These are phyloP conservation scores for Chlamydomonas schloesseri DNA, from an alignment of 139 green algal species.

Conservation along the genomic window DNA sequence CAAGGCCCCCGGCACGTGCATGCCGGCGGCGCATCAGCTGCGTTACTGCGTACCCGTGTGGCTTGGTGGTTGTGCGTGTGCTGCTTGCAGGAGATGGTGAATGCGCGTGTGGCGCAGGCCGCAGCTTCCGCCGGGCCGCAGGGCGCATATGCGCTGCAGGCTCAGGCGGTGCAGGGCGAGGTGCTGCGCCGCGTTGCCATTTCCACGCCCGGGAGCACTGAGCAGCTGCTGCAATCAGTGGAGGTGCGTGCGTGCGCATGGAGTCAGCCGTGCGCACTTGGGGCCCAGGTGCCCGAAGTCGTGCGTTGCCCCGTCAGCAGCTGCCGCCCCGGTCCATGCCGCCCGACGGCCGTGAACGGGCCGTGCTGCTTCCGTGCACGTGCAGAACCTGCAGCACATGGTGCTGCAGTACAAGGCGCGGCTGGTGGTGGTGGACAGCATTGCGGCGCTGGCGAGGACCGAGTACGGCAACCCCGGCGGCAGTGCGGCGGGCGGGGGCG, in stretches of 20 bases:
- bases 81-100: not conserved
- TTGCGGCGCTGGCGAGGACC: conserved; percentile 77
- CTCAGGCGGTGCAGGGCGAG: conserved; percentile 2
- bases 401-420: conserved; percentile 30
- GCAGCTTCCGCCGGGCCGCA: not conserved
- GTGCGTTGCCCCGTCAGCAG: no score
- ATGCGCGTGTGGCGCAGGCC: not conserved
- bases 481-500: not conserved
- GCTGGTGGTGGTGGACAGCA: conserved; percentile 87
- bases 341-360: no score
- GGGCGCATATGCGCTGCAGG: not conserved
- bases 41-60: no score
- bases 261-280: no score
- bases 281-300: no score
- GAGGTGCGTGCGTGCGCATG: not conserved
- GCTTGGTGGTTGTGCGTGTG: no score
- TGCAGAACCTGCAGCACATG: conserved; percentile 3
- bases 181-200: conserved; percentile 69
- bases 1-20: no score
- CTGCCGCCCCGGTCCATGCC: no score
- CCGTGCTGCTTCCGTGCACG: no score
- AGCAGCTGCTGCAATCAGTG: conserved; percentile 35
- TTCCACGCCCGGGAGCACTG: conserved; percentile 44
- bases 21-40: no score
- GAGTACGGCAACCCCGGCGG: conserved; percentile 42